These are phyloP conservation scores for Gillenia trifoliata DNA, from an alignment of 306 rosid genomes.

Conservation along the genomic window DNA sequence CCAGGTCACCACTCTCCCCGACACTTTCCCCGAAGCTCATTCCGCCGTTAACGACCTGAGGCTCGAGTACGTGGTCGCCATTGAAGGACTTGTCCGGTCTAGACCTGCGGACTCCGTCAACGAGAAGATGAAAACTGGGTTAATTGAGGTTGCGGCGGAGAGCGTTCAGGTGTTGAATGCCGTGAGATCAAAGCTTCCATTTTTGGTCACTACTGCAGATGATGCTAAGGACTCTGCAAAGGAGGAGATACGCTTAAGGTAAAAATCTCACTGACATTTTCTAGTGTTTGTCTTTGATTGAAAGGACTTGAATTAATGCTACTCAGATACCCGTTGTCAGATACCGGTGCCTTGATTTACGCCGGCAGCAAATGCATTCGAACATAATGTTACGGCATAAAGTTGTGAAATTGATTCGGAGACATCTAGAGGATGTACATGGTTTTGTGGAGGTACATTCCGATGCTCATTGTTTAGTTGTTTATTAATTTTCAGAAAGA, in stretches of 20 bases:
- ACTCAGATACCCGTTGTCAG: constrained; percentile 34
- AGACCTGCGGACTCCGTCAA: constrained; percentile 77
- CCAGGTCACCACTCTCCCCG: constrained; percentile 95
- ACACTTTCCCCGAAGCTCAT: constrained; percentile 79
- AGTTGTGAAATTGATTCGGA: constrained; percentile 82
- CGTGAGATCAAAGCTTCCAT: constrained; percentile 75
- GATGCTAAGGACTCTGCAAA: constrained; percentile 77
- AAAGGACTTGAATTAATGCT: not conserved
- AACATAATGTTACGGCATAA: constrained; percentile 80
- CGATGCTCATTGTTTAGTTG: not conserved
- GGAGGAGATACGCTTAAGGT: constrained; percentile 96
- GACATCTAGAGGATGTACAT: constrained; percentile 77
- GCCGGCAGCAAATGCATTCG: constrained; percentile 76
- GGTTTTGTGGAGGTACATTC: constrained; percentile 85
- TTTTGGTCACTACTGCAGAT: constrained; percentile 72
- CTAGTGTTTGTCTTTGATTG: not conserved
- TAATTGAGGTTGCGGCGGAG: constrained; percentile 82
- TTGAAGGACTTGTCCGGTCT: constrained; percentile 78
- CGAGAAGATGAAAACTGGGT: constrained; percentile 81
- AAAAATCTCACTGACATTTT: not conserved
- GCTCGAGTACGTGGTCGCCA: constrained; percentile 82
- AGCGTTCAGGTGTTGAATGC: constrained; percentile 71
- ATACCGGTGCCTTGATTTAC: constrained; percentile 87
- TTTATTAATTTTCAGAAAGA: not conserved
- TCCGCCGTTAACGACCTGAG: constrained; percentile 56